Evolutionary conservation across 1,139 yeast genomes (phyloP).

Genomic region (Saccharomycopsis hybrid): DNA sequence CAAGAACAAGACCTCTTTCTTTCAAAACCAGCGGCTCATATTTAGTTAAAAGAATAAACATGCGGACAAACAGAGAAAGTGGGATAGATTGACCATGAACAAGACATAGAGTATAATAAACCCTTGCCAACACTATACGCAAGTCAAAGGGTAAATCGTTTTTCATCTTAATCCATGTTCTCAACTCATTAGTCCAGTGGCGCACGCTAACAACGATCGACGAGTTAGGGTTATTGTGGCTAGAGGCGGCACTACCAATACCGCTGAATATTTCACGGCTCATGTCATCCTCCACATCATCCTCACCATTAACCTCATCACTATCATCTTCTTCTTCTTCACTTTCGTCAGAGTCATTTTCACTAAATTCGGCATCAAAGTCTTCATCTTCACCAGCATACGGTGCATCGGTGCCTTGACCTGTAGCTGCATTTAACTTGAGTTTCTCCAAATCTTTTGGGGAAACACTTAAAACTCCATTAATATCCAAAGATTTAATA

Average conservation of each 20-base stretch:
- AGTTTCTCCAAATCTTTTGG: conserved; percentile 51
- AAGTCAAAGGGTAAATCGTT: conserved; percentile 70
- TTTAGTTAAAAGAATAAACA: conserved; percentile 48
- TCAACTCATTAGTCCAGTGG: conserved; percentile 86
- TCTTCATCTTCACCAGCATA: conserved; percentile 9
- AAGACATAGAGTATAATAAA: conserved; percentile 67
- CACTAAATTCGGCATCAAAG: conserved; percentile 35
- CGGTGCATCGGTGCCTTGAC: neutral
- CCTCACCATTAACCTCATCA: conserved; percentile 32
- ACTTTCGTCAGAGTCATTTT: conserved; percentile 32
- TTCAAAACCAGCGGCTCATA: conserved; percentile 33
- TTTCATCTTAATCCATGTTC: conserved; percentile 74
- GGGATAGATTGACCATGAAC: conserved; percentile 64
- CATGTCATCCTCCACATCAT: conserved; percentile 40
- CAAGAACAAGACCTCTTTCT: conserved; percentile 40
- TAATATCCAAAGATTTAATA: conserved; percentile 66
- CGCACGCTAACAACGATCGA: conserved; percentile 71
- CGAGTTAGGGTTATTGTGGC: conserved; percentile 43
- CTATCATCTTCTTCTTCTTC: conserved; percentile 36
- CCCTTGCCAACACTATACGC: conserved; percentile 56
- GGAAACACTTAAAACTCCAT: conserved; percentile 64
- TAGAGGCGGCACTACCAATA: conserved; percentile 37
- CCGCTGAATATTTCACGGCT: conserved; percentile 37
- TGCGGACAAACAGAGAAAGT: conserved; percentile 54
- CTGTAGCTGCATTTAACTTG: neutral